These are phyloP conservation scores for Nothopassalora personata DNA, from an alignment of 2,329 filamentous ascomycete genomes.

Conservation along the genomic window DNA sequence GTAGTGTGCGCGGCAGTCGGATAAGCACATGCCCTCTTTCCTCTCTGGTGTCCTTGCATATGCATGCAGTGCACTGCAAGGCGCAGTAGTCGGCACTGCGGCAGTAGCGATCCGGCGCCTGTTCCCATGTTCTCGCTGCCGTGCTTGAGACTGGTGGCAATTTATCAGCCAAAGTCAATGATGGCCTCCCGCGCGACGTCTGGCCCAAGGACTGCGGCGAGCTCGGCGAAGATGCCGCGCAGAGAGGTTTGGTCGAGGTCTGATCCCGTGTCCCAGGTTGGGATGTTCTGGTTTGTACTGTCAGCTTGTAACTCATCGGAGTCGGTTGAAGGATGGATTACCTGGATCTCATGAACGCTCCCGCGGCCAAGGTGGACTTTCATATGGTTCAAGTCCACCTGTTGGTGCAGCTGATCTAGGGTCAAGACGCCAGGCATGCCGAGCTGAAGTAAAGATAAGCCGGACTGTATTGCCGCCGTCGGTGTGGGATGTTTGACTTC, in stretches of 20 bases:
- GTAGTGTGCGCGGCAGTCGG: background rate
- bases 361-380: conserved; percentile 45
- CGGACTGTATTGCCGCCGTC: conserved; percentile 32
- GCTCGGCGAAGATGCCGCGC: conserved; percentile 60
- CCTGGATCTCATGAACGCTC: conserved; percentile 31
- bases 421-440: conserved; percentile 64
- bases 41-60: background rate
- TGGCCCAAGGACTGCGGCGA: conserved; percentile 61
- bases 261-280: conserved; percentile 53
- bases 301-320: background rate
- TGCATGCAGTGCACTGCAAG: background rate
- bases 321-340: conserved; percentile 20
- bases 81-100: background rate
- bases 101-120: background rate
- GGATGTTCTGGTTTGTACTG: conserved; percentile 42
- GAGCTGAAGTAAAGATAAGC: conserved; percentile 52
- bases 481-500: conserved; percentile 13
- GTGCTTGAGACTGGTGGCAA: background rate
- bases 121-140: background rate
- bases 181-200: conserved; percentile 54
- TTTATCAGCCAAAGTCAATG: conserved; percentile 47
- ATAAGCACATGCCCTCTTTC: background rate
- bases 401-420: conserved; percentile 46
- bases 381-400: conserved; percentile 56
- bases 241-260: conserved; percentile 46